Evolutionary conservation across 441 rosid species (phyloP), one percentile per base, ranked within the genome.

Genomic region (Adansonia grandidieri): DNA sequence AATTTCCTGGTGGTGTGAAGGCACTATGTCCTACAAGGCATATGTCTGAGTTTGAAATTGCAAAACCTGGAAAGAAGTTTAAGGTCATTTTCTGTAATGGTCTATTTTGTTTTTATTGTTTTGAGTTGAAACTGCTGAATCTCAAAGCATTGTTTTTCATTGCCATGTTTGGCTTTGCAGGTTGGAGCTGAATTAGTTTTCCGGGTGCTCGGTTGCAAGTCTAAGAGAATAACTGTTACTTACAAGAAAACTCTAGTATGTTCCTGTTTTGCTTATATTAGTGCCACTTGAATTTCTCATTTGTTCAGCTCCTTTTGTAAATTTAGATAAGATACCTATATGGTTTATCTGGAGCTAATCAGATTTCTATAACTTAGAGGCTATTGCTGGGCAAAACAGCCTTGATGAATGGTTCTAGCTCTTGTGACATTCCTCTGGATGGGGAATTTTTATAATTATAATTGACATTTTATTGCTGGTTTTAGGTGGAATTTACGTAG

Each of bases 191-290:
- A 97, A 77, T 83, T 97, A 78, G 68, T 83, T 58, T 97, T 97
- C 80, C 98, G 99, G 44, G 97, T 95, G 73, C 98, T 97, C 81
- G 99, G 99, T 78, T 93, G 96, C 92, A 97, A 95, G 85, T 91
- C 95, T 48, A 97, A 97, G 91, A 91, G 98, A 90, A 90, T 97
- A 84, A 95, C 98, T 37, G 95, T 97, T 51, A 97, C 99, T 9
- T 91, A 90, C 88, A 97, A 97, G 92, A 93, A 95, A 89, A 87
- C 97, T 78, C 98, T 97, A 60, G 99, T 97, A 92, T 78, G 94
- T 79, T 85, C 79, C 70, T 63, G 11, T 81, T 77, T 76, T 78
- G 56, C 69, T 9, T 20, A 61, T 61, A 37, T 77, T 17, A 17
- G 22, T 64, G 79, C 10, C 51, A 11, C 9, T 58, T 79, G 57